phyloP scores from a whole-genome alignment of 1,139 yeast genomes.

The Candida glucosophila region DNA sequence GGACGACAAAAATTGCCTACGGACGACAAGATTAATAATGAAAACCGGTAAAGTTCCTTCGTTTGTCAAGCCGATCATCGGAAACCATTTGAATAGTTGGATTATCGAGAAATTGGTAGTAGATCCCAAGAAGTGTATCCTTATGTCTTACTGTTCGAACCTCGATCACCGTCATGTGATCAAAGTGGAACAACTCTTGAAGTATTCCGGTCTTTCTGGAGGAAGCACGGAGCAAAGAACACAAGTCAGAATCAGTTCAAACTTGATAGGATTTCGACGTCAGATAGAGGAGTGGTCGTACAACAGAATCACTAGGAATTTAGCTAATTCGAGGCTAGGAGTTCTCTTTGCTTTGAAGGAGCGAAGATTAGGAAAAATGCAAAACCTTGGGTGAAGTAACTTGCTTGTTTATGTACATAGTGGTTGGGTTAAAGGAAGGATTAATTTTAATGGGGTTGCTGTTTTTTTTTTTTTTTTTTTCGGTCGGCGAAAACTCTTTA shows the following conservation, averaged over 20 bases:
- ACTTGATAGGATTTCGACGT: slow-evolving; percentile 60
- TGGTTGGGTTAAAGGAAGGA: slow-evolving; percentile 9
- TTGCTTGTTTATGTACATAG: too few species aligned
- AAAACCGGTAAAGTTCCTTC: slow-evolving; percentile 77
- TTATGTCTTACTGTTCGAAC: slow-evolving; percentile 74
- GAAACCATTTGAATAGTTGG: slow-evolving; percentile 70
- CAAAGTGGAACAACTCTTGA: slow-evolving; percentile 70
- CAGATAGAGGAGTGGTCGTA: slow-evolving; percentile 82
- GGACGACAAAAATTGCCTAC: slow-evolving; percentile 56
- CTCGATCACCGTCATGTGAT: slow-evolving; percentile 78
- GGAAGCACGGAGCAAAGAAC: slow-evolving; percentile 33
- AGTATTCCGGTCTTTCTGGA: slow-evolving; percentile 20
- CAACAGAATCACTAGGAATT: slow-evolving; percentile 57
- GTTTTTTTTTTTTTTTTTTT: too few species aligned
- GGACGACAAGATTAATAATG: slow-evolving; percentile 66
- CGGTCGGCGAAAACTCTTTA: too few species aligned
- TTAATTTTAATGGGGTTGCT: slow-evolving; percentile 1
- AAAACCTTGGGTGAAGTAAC: too few species aligned
- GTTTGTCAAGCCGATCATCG: slow-evolving; percentile 73
- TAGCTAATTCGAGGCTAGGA: slow-evolving; percentile 62
- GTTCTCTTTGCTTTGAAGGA: slow-evolving; percentile 69
- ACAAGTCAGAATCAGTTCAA: slow-evolving; percentile 65
- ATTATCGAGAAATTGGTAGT: slow-evolving; percentile 74
- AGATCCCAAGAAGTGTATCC: slow-evolving; percentile 47
- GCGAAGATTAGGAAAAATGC: too few species aligned